These are phyloP conservation scores for Avicennia marina DNA, from an alignment of 257 asterid species.

Conservation along the genomic window DNA sequence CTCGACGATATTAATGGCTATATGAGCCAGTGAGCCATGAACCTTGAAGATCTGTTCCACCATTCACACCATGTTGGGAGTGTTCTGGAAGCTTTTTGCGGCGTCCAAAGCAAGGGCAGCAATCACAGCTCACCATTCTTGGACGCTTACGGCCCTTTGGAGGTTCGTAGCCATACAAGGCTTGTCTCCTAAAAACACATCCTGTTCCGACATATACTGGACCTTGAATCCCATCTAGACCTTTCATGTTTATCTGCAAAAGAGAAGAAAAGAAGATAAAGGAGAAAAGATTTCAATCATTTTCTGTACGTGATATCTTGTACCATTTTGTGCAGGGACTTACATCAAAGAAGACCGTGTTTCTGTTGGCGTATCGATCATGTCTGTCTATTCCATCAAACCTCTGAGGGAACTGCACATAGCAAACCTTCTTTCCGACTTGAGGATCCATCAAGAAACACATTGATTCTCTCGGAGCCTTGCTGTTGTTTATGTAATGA, in stretches of 20 bases:
- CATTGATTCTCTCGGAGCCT: too few relatives aligned
- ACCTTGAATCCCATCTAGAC: conserved; percentile 93
- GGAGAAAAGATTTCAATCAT: not conserved
- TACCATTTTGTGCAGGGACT: too few relatives aligned
- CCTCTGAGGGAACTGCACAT: too few relatives aligned
- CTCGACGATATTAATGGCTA: not conserved
- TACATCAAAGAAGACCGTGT: too few relatives aligned
- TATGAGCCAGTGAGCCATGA: conserved; percentile 1
- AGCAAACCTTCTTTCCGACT: too few relatives aligned
- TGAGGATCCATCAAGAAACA: too few relatives aligned
- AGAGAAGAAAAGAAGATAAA: not conserved
- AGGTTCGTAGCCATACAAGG: conserved; percentile 85
- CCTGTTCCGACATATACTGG: conserved; percentile 96
- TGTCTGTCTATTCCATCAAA: too few relatives aligned
- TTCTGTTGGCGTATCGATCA: too few relatives aligned
- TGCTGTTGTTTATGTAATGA: too few relatives aligned
- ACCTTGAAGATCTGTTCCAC: conserved; percentile 55
- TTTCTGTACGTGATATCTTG: too few relatives aligned
- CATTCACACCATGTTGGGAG: conserved; percentile 46
- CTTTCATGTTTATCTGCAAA: conserved; percentile 86
- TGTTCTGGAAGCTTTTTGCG: conserved; percentile 59
- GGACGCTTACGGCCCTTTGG: conserved; percentile 80
- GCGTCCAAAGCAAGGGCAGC: conserved; percentile 88
- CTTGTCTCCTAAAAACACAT: conserved; percentile 85
- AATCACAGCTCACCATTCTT: conserved; percentile 83